A percentile compares a stretch with the other conserved stretches of the same genome.
Conservation (phyloP, 768 basidiomycete species). For the Lactarius deliciosus region DNA sequence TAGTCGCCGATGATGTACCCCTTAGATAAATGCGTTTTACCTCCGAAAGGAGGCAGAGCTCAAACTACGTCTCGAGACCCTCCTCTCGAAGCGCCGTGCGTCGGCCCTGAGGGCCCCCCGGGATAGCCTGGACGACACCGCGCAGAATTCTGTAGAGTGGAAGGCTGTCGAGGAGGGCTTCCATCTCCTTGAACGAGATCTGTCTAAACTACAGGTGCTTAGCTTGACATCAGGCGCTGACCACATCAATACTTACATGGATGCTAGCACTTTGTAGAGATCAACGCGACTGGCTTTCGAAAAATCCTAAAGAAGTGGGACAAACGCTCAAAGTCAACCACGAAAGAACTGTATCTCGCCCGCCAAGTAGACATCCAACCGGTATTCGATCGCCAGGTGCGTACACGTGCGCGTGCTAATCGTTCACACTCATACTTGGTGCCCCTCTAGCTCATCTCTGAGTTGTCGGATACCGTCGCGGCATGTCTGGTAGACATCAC, state of each 20-base stretch:
- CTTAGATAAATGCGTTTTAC: constrained; percentile 96
- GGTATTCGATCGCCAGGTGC: constrained; percentile 90
- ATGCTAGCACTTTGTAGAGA: constrained; percentile 88
- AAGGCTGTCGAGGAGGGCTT: constrained; percentile 96
- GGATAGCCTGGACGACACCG: constrained; percentile 60
- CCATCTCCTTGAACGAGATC: constrained; percentile 87
- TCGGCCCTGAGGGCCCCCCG: constrained; percentile 70
- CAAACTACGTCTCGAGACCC: constrained; percentile 84
- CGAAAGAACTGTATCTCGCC: constrained; percentile 94
- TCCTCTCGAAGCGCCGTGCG: constrained; percentile 90
- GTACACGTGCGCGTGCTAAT: constrained; percentile 30
- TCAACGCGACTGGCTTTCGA: constrained; percentile 94
- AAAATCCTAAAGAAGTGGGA: constrained; percentile 99
- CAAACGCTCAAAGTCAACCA: constrained; percentile 90
- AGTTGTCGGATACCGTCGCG: constrained; percentile 89
- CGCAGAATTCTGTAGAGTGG: constrained; percentile 82
- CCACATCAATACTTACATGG: constrained; percentile 26
- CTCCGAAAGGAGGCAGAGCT: constrained; percentile 96
- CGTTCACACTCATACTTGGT: neutral
- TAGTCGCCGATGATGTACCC: constrained; percentile 14
- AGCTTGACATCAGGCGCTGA: constrained; percentile 15
- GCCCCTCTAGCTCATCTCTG: constrained; percentile 75
- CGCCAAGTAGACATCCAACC: constrained; percentile 99
- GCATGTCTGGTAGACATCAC: constrained; percentile 78
- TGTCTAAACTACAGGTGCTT: constrained; percentile 88